Base-by-base conservation (phyloP, 2,329 filamentous ascomycete species). In the Tetracladium maxilliforme region DNA sequence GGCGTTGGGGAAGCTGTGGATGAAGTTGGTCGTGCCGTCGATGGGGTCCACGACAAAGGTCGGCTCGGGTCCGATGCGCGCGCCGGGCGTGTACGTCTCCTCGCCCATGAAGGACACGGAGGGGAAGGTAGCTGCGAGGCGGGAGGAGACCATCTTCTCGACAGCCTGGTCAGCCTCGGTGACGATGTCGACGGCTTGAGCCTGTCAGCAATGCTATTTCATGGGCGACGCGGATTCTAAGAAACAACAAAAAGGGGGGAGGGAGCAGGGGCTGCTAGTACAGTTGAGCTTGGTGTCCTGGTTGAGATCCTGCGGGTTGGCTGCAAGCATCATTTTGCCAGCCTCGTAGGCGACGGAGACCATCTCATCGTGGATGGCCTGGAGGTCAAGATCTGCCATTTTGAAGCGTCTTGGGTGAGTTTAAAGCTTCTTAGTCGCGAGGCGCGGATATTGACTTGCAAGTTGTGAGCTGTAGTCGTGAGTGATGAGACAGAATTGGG, bases 1-100 rank as follows among this genome's bases (percentile, higher is more conserved):
- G 33, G 80, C 77, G 39, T 70, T 64, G 5, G 77, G 76, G 50
- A 81, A 76, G 12, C 64, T 66, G 51, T 86, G 80, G 23, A 86
- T 66, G 42, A 87, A 84, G 59, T 86, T 86, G 25, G 75, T 82
- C 6, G 70, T 84, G 42, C 77, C 80, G 51, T 87, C 80, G 38
- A 87, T 84, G 22, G 80, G 80, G 45, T 87, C 80, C 36, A 80
- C 73, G 42, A 86, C 66, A 51, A 86, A 86, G 21, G 80, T 87
- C 3, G 80, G 79, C 10, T 62, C 62, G 16, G 60, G 47, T 1
- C 70, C 75, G 23, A 87, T 56, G 21, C 49, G 54, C 39, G 61
- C 52, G 38, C 77, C 77, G 2, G 75, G 65, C 33, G 70, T 58
- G 54, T 82, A 78, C 15, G 78, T 83, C 51, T 87, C 79, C 44